Base-by-base conservation (phyloP, 495 filamentous ascomycete genomes). In the Annulohypoxylon maeteangense region DNA sequence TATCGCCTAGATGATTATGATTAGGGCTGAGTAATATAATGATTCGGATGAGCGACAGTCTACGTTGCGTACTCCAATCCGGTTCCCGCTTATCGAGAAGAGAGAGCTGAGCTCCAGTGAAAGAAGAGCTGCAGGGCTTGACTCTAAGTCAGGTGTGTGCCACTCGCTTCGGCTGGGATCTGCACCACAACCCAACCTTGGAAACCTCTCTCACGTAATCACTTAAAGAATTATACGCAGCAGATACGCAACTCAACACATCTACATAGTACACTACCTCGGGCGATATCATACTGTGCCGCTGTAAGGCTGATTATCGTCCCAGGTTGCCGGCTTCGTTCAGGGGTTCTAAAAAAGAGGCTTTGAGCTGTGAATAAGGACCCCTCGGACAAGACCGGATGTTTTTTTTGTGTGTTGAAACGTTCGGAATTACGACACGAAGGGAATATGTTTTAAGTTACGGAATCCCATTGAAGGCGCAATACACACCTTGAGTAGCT, bases 151-250 rank as follows among this genome's bases (percentile, higher is more conserved):
- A 34, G 57, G 22, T 34, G 40, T 53, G 47, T 40, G 4, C 38
- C 45, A 22, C 27, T 44, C 62, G 7, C 31, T 64, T 66, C 44
- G 29, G 59, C 63, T 54, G 36, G 48, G 70, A 68, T 72, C 45
- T 56, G 48, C 64, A 72, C 18, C 40, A n/a, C n/a, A n/a, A n/a
- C 16, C 47, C 18, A 12, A 29, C 27, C 27, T 20, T n/a, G n/a
- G n/a, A n/a, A n/a, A n/a, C 16, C 32, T 29, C 10, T 60, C 70
- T 72, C 65, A 72, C 69, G 47, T 72, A 72, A 72, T 72, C 69
- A 72, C 65, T 60, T 65, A 31, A 51, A 51, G 54, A 67, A 67
- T 60, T 53, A 40, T 36, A 38, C 47, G 59, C 59, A 72, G 44
- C 18, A 47, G 8, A 11, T 56, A 65, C 34, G 60, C 38, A 8